Evolutionary conservation across 176 grass and related monocot genomes (phyloP).

Genomic region (Olyra latifolia): DNA sequence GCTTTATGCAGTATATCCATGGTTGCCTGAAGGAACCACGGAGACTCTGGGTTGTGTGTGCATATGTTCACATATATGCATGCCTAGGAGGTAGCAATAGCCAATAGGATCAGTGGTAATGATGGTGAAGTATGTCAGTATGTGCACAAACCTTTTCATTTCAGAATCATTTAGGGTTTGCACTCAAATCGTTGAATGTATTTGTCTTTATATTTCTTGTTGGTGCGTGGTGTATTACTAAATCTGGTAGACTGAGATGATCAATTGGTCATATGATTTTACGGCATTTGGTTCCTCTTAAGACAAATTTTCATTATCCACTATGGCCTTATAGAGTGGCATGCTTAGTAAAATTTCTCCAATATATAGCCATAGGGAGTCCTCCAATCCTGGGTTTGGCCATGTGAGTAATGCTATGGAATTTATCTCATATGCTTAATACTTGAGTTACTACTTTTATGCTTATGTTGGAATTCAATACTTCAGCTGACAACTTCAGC

Average conservation of each 20-base stretch:
- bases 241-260: neutral
- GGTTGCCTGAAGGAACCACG: neutral
- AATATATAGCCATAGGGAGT: neutral
- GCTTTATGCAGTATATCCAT: neutral
- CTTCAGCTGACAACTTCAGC: neutral
- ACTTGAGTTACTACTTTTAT: neutral
- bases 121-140: neutral
- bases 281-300: neutral
- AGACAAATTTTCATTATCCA: neutral
- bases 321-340: neutral
- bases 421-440: neutral
- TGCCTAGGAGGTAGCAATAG: too few species aligned
- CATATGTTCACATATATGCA: too few species aligned
- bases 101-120: neutral
- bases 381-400: neutral
- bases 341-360: neutral
- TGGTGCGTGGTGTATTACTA: conserved; percentile 11
- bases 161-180: neutral
- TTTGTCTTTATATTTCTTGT: neutral
- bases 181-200: neutral
- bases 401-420: neutral
- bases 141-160: neutral
- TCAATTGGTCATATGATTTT: neutral
- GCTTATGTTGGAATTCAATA: conserved; percentile 8
- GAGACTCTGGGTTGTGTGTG: neutral